Percentiles rank a stretch among this genome's conserved stretches.
Conservation (phyloP, 2,329 filamentous ascomycete species). For the Aspergillus calidoustus region DNA sequence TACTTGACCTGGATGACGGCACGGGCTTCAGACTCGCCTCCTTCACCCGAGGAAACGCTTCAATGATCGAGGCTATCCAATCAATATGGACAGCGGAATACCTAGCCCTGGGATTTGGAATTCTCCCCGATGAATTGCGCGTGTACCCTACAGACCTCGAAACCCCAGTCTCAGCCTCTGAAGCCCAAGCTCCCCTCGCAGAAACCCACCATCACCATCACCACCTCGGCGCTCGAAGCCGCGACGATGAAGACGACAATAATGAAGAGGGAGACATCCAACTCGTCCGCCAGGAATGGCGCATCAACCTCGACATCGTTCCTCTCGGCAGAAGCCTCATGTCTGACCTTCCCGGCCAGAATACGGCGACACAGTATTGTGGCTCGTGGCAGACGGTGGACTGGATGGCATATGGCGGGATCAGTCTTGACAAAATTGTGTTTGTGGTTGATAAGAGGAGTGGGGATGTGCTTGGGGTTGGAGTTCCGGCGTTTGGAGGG, state of each 20-base stretch:
- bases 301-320: conserved; percentile 27
- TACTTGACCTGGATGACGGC: conserved; percentile 19
- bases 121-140: conserved; percentile 22
- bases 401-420: conserved; percentile 43
- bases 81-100: conserved; percentile 17
- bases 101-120: conserved; percentile 20
- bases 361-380: conserved; percentile 30
- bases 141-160: conserved; percentile 26
- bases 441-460: conserved; percentile 32
- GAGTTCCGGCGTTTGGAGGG: conserved; percentile 41
- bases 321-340: conserved; percentile 20
- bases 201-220: neutral
- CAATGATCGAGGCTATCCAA: conserved; percentile 22
- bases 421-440: conserved; percentile 40
- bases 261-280: neutral
- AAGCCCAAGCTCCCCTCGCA: conserved; percentile 2
- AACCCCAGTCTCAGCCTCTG: neutral
- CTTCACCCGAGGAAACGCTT: conserved; percentile 22
- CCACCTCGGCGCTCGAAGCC: neutral
- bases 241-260: neutral
- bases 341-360: conserved; percentile 36
- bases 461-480: conserved; percentile 34
- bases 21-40: conserved; percentile 24
- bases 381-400: conserved; percentile 39
- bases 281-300: conserved; percentile 28